A percentile compares a stretch with the other conserved stretches of the same genome.
These are phyloP conservation scores for Drechslerella stenobrocha DNA, from an alignment of 2,329 filamentous ascomycete species.

Conservation along the genomic window DNA sequence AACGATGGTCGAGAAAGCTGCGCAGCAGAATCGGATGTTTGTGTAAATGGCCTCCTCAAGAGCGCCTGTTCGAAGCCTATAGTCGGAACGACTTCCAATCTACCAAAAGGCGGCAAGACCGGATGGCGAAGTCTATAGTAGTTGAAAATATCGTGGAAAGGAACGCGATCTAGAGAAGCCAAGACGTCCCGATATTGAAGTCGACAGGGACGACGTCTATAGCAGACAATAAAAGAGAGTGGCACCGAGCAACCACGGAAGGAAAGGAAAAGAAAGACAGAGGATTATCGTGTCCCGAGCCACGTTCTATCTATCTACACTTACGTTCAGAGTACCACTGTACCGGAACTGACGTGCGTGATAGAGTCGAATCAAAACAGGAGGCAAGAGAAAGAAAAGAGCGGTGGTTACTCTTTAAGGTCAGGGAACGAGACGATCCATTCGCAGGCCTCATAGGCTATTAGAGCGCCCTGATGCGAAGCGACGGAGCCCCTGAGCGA, in stretches of 20 bases:
- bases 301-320: constrained; percentile 47
- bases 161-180: constrained; percentile 44
- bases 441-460: constrained; percentile 34
- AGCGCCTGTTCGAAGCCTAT: constrained; percentile 25
- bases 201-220: constrained; percentile 37
- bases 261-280: constrained; percentile 38
- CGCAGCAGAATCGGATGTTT: constrained; percentile 22
- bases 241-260: constrained; percentile 15
- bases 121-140: constrained; percentile 16
- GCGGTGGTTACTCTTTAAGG: constrained; percentile 40
- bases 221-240: constrained; percentile 12
- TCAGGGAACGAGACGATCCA: constrained; percentile 35
- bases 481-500: constrained; percentile 44
- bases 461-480: constrained; percentile 33
- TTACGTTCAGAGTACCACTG: constrained; percentile 36
- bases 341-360: constrained; percentile 47
- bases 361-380: constrained; percentile 46
- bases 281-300: constrained; percentile 49
- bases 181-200: constrained; percentile 40
- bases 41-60: constrained; percentile 37
- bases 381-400: constrained; percentile 27
- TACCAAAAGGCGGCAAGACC: constrained; percentile 14
- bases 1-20: constrained; percentile 33
- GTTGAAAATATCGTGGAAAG: constrained; percentile 34
- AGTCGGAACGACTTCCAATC: constrained; percentile 15